Base-by-base conservation (phyloP, 192 early-diverging fungal species). In the Glomus cerebriforme region DNA sequence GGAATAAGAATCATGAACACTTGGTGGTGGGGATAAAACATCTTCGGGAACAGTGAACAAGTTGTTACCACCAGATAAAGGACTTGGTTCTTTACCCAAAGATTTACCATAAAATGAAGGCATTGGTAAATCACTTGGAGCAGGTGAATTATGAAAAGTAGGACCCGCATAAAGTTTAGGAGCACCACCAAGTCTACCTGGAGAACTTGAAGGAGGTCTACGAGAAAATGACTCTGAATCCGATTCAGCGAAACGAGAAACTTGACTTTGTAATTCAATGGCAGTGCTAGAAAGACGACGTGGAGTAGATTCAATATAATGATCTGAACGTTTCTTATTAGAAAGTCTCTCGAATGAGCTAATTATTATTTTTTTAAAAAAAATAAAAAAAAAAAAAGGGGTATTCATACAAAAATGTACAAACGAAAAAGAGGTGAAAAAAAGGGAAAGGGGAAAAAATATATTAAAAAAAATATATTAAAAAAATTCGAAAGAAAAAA, bases 81-180 rank as follows among this genome's bases (percentile, higher is more conserved):
- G 70, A 80, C 80, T 77, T 1, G 64, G 29, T 65, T 82, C 78
- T 17, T 64, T 82, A 58, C 49, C 71, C 2, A 58, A 66, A 45
- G 68, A 19, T 43, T 79, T 77, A 71, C 80, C 73, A 31, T 67
- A 64, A 45, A 86, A 86, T 60, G 86, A 76, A 31, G 88, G 88
- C 59, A 90, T 84, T 12, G 88, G 88, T 43, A 90, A 73, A 4
- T 85, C 80, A 68, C 85, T 84, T 19, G 88, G 86, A 29, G 87
- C 85, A 77, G 88, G 88, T 19, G 88, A 81, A 66, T 90, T 90
- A 59, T 87, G 85, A 79, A 90, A 90, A 19, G 86, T 86, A 27
- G 88, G 87, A 59, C 88, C 88, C 34, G 88, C 88, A 72, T 88
- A 90, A 31, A 85, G 77, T 2, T 79, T 69, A 8, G 73, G 64